Evolutionary conservation across 495 filamentous ascomycete species (phyloP), one percentile per base, ranked within the genome.

Genomic region (Copromyces sp.): DNA sequence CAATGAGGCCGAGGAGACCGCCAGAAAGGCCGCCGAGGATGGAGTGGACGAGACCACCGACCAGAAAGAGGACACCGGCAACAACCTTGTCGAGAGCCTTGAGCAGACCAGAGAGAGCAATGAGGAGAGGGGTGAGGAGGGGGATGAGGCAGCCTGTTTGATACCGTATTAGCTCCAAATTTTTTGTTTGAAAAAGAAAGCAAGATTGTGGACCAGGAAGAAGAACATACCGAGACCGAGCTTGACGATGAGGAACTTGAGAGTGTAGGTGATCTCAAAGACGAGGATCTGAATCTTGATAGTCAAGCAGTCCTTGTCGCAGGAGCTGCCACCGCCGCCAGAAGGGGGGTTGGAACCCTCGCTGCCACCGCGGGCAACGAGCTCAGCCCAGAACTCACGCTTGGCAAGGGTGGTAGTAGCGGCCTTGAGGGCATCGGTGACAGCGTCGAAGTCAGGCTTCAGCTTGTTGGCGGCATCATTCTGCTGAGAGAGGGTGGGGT

Each of bases 181-280:
- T 24, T 35, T 40, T n/a, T 9, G 1, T 16, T 17, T 65, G 14
- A 59, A n/a, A 11, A 24, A 29, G 12, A 24, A 2, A 2, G 29
- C 24, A 24, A 24, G 69, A 41, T 12, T 40, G 39, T 40, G 39
- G 14, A 47, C 8, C 12, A 40, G 32, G 16, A 37, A 24, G 32
- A 59, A 16, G 38, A n/a, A 76, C 79, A 69, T 78, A 83, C 81
- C 80, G 35, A 83, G 77, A 37, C 81, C 81, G 11, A 82, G 75
- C 80, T 83, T 82, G 70, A 79, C 73, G 39, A 82, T 75, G 42
- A 82, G 75, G 35, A 79, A 75, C 77, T 80, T 82, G 69, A 83
- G 76, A 32, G 82, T 82, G 39, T 73, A 76, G 42, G 78, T 74
- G 20, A 82, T 72, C 77, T 83, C 82, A 24, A 75, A 81, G 32